Evolutionary conservation across 2,329 filamentous ascomycete genomes (phyloP), one percentile per base, ranked within the genome.

Genomic region (Aspergillus vadensis): DNA sequence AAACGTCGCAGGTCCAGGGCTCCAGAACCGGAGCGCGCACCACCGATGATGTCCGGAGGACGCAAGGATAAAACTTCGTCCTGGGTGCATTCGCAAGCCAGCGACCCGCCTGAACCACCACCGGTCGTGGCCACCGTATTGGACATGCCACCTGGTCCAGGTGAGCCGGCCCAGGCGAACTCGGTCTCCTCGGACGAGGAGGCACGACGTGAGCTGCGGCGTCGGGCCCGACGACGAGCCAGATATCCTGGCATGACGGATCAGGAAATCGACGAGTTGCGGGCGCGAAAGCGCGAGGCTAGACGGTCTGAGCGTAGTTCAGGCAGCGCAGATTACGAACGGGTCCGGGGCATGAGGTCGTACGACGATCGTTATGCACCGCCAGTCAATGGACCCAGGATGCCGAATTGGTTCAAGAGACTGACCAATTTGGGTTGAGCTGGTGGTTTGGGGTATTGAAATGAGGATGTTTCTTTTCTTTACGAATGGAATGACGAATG

Each of bases 41-140:
- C 67, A 1, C 72, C 74, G 32, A 69, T 74, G 61, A 73, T 72
- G 64, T 66, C 69, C 32, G 74, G 75, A 19, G 76, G 72, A n/a
- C 63, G 70, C 21, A 78, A 77, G 65, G 78, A 82, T 56, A 82
- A 82, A 67, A 82, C 79, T 36, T 80, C 79, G 7, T 81, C 78
- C 6, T 83, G 81, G 81, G 75, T 83, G 7, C 73, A 82, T 61
- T 80, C 78, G 2, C 80, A 81, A 65, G 72, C 75, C 8, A 76
- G 75, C 25, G 80, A 82, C 19, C 80, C 80, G 15, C 80, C 81
- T 0, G 80, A 81, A 55, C 74, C 78, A 8, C 81, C 80, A 2
- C 79, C 76, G 27, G 71, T 82, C 15, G 75, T 80, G 9, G 74
- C 74, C 3, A 82, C 80, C 8, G 76, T 83, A 21, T 63, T 82